phyloP scores from a whole-genome alignment of 2,329 filamentous ascomycete genomes.

The Beauveria sp. region DNA sequence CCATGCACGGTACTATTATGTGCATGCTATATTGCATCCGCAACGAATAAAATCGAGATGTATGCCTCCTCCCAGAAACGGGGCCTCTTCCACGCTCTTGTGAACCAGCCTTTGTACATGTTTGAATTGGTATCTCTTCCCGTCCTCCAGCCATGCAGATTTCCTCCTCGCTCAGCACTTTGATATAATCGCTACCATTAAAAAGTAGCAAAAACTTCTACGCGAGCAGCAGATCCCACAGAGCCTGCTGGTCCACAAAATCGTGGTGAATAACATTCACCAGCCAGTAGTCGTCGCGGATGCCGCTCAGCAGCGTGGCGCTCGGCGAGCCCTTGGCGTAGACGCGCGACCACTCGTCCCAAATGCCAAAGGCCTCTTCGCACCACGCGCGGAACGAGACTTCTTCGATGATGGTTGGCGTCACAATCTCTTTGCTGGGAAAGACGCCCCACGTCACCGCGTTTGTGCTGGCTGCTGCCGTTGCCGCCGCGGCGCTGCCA shows the following conservation, averaged over 20 bases:
- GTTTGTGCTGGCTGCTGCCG: constrained; percentile 60
- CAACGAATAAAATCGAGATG: background rate
- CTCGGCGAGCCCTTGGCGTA: constrained; percentile 70
- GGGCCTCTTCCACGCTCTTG: background rate
- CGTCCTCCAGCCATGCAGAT: background rate
- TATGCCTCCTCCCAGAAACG: background rate
- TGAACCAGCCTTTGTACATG: background rate
- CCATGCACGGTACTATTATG: no score
- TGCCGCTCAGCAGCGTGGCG: constrained; percentile 59
- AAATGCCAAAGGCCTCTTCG: constrained; percentile 94
- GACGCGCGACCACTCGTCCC: constrained; percentile 86
- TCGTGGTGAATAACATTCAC: constrained; percentile 87
- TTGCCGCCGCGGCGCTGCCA: constrained; percentile 19
- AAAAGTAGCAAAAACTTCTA: background rate
- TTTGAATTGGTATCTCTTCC: background rate
- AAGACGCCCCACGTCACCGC: constrained; percentile 97
- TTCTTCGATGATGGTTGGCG: constrained; percentile 92
- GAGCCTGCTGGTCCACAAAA: constrained; percentile 59
- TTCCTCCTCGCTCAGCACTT: background rate
- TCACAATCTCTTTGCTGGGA: constrained; percentile 90
- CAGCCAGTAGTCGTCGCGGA: constrained; percentile 70
- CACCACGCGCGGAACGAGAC: constrained; percentile 91
- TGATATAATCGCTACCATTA: background rate
- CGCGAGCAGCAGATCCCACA: constrained; percentile 59
- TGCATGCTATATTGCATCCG: background rate